Evolutionary conservation across 345 rosid genomes (phyloP), one percentile per base, ranked within the genome.

Genomic region (Camelina hispida): DNA sequence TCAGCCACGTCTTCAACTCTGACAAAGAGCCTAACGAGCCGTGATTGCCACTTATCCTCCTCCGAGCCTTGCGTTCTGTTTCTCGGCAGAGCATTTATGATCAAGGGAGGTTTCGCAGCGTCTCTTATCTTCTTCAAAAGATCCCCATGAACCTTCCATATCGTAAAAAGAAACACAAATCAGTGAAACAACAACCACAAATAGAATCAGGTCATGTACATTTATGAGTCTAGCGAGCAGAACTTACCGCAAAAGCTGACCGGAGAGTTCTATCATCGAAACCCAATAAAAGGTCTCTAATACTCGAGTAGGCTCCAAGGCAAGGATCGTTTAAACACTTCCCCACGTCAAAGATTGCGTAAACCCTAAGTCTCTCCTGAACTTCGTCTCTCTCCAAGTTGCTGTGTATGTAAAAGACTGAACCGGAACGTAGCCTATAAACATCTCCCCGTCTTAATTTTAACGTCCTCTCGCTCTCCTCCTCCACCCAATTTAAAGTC

Each of bases 221-320:
- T 5, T 6, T 37, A 37, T 18, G 30, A 60, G 20, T 40, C 17
- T 40, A 1, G 3, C 9, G 6, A 66, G 34, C 16, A 74, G n/a
- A 51, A 61, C 73, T 2, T 79, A 86, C 97, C 85, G 80, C 83
- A 72, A 94, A 90, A 64, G 93, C 91, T 71, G 86, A 74, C 54
- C 74, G 89, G 46, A 90, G 89, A 22, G 85, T 78, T 78, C 66
- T 88, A n/a, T 54, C 61, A 52, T 87, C 85, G 54, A 95, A 92
- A 7, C 93, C 93, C 2, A 81, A 77, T 61, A 90, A 68, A 60
- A 88, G 56, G 68, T 92, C 91, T 1, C 76, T 78, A 35, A 92
- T 69, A 76, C 89, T 84, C 17, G 96, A 87, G 71, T 92, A 95
- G 18, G 96, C 83, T 48, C 96, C 97, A n/a, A 83, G 52, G 0